Evolutionary conservation across 2,329 filamentous ascomycete genomes (phyloP).

Genomic region (Aspergillus neoniger): DNA sequence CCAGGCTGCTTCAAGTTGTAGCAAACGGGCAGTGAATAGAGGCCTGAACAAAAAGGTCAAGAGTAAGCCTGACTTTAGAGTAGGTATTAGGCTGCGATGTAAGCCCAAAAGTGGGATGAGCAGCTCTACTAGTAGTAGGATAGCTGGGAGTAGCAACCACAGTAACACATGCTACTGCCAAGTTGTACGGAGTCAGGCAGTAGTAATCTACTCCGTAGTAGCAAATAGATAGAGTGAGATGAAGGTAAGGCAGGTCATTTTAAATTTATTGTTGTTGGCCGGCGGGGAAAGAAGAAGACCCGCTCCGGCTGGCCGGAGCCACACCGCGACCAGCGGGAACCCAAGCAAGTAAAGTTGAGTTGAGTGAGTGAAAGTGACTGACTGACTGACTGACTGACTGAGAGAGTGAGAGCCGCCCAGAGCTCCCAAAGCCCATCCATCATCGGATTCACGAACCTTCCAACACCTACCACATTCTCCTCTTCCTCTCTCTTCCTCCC

Average conservation of each 20-base stretch:
- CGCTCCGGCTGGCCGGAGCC: conserved; percentile 21
- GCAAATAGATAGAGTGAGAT: neutral
- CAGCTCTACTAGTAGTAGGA: neutral
- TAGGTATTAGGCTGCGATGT: neutral
- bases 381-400: too few species aligned
- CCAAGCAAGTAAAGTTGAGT: neutral
- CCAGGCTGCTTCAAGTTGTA: neutral
- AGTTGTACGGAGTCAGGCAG: too few species aligned
- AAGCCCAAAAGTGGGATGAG: neutral
- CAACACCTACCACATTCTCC: conserved; percentile 20
- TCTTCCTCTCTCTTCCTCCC: conserved; percentile 9
- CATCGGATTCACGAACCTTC: conserved; percentile 28
- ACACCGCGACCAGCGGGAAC: conserved; percentile 15
- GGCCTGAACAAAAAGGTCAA: neutral
- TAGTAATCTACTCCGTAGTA: neutral
- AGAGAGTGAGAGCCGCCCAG: conserved; percentile 7
- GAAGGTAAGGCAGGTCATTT: neutral
- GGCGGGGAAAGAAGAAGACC: conserved; percentile 26
- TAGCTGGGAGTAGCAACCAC: neutral
- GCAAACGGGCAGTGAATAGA: neutral
- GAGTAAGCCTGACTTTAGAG: neutral
- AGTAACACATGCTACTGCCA: too few species aligned
- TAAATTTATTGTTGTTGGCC: conserved; percentile 12
- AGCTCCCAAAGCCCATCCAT: conserved; percentile 21
- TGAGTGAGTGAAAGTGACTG: too few species aligned